phyloP scores from a whole-genome alignment of 345 rosid species.

The Trapa bicornis region DNA sequence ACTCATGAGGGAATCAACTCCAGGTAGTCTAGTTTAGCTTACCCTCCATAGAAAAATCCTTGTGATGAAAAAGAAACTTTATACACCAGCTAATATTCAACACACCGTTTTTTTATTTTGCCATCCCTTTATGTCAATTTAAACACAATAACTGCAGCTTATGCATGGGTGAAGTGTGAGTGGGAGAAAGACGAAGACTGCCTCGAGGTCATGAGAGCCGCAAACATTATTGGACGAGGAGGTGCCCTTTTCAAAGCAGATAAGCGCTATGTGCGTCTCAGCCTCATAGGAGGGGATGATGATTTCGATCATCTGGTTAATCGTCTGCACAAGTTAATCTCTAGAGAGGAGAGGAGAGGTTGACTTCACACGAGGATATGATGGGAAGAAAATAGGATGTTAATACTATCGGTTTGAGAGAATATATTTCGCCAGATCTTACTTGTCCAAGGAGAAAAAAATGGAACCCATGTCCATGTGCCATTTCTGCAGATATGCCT shows the following conservation, averaged over 20 bases:
- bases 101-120: too few relatives aligned
- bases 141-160: slow-evolving; percentile 28
- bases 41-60: slow-evolving; percentile 27
- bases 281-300: slow-evolving; percentile 43
- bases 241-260: slow-evolving; percentile 28
- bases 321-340: slow-evolving; percentile 19
- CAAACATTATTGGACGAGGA: slow-evolving; percentile 32
- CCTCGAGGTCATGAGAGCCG: slow-evolving; percentile 28
- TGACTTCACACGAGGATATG: not conserved
- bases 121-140: too few relatives aligned
- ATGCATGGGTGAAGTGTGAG: slow-evolving; percentile 64
- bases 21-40: slow-evolving; percentile 14
- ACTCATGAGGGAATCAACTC: slow-evolving; percentile 22
- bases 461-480: too few relatives aligned
- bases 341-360: slow-evolving; percentile 7
- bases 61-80: slow-evolving; percentile 12
- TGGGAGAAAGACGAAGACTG: slow-evolving; percentile 37
- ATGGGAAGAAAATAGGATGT: not conserved
- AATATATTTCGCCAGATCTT: too few relatives aligned
- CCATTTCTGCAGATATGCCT: too few relatives aligned
- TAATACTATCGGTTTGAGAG: not conserved
- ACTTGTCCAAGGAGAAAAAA: too few relatives aligned
- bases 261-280: slow-evolving; percentile 32
- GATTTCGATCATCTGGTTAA: slow-evolving; percentile 35
- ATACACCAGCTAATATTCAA: too few relatives aligned